Evolutionary conservation across 352 stramenopile genomes (phyloP), one percentile per base, ranked within the genome.

Genomic region (Phytophthora quininea): DNA sequence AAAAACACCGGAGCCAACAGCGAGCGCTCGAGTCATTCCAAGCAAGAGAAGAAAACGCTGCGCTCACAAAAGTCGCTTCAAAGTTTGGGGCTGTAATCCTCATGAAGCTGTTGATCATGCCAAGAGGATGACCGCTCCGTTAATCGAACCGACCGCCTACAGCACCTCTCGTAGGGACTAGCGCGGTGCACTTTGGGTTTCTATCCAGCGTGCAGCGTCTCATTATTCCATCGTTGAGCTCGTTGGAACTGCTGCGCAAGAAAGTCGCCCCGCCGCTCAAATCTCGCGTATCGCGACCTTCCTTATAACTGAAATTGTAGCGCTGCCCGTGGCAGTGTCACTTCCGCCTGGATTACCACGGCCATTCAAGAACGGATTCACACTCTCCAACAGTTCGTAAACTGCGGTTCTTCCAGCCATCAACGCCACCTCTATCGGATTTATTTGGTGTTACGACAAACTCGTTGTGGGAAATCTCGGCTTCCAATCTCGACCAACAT

Each of bases 401-500:
- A 30, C 57, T 12, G 51, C 33, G 32, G 45, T 81, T 6, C 45
- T 85, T 1, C 74, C 74, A 12, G 77, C 74, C n/a, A 86, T 71
- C 0, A 83, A 77, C 35, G 71, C 71, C 2, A 83, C 64, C 0
- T 67, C 71, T 0, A 82, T 74, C 27, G 76, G 73, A 2, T 84
- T 84, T 54, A 78, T 85, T 40, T 81, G 75, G 56, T 68, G 54
- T 30, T 83, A 81, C 48, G 73, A 70, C 4, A 85, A 78, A 29
- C 69, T 85, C 31, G 72, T 85, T 32, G 19, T 47, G 52, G 6
- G 57, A 71, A 1, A 76, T 85, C 83, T 2, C 37, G 82, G 3
- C 71, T 73, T 0, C 42, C 54, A 0, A 58, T 67, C 4, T 48
- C 19, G 19, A 24, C 19, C 19, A 24, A 24, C 19, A 24, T 24